Percentiles rank a stretch among this genome's conserved stretches.
Conservation (phyloP, 768 basidiomycete species). For the Asterophora parasitica region DNA sequence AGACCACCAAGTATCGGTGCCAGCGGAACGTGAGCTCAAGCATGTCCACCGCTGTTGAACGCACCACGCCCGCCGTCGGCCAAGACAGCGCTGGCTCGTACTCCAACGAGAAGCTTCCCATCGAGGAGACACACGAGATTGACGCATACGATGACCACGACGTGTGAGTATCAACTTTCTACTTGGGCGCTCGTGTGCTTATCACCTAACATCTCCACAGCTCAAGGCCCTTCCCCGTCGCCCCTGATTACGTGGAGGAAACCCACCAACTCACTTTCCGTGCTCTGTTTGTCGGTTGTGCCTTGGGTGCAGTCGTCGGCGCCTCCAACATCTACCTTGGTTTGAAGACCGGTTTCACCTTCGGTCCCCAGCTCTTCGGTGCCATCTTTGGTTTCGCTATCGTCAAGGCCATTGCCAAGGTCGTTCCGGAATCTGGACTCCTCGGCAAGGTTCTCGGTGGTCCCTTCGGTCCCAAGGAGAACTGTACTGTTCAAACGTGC, state of each 20-base stretch:
- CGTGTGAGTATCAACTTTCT: slow-evolving; percentile 25
- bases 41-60: slow-evolving; percentile 8
- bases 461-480: slow-evolving; percentile 61
- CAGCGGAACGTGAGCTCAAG: background rate
- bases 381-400: slow-evolving; percentile 60
- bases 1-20: background rate
- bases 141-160: slow-evolving; percentile 34
- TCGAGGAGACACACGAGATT: slow-evolving; percentile 17
- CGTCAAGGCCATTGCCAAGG: slow-evolving; percentile 49
- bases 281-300: slow-evolving; percentile 46
- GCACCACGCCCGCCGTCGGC: background rate
- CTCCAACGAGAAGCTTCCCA: slow-evolving; percentile 23
- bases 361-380: slow-evolving; percentile 60
- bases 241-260: slow-evolving; percentile 42
- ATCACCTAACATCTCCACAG: slow-evolving; percentile 17
- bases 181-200: background rate
- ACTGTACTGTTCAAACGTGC: slow-evolving; percentile 55
- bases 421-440: slow-evolving; percentile 42
- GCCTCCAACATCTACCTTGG: slow-evolving; percentile 67
- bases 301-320: slow-evolving; percentile 50
- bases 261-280: slow-evolving; percentile 48
- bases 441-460: slow-evolving; percentile 46
- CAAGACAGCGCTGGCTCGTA: slow-evolving; percentile 11
- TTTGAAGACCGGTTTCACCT: slow-evolving; percentile 64
- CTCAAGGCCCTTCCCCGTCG: slow-evolving; percentile 50